Evolutionary conservation across 2,329 filamentous ascomycete species (phyloP).

Genomic region (Pseudocercospora fuligena): DNA sequence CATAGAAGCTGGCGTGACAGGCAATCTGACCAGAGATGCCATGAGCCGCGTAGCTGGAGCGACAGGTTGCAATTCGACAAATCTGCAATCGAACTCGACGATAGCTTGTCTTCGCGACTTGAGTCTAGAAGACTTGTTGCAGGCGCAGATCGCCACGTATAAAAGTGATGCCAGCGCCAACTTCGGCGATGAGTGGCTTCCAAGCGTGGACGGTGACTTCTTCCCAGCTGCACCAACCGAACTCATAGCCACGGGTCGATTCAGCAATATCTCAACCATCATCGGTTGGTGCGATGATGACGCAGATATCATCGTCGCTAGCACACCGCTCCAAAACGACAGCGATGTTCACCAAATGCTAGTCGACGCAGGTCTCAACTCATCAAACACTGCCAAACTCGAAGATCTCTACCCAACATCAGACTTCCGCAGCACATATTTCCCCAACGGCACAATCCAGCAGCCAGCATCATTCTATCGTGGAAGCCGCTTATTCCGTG

Average conservation of each 20-base stretch:
- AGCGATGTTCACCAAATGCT: conserved; percentile 43
- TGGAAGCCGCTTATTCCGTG: conserved; percentile 55
- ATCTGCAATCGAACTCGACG: conserved; percentile 47
- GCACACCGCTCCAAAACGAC: conserved; percentile 7
- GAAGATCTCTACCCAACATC: conserved; percentile 42
- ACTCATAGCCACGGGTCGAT: conserved; percentile 45
- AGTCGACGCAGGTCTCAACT: conserved; percentile 43
- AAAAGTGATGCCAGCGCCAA: conserved; percentile 36
- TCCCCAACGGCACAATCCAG: conserved; percentile 32
- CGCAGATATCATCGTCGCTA: conserved; percentile 38
- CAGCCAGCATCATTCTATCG: conserved; percentile 57
- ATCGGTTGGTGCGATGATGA: conserved; percentile 53
- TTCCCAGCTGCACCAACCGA: conserved; percentile 47
- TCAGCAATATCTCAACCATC: conserved; percentile 47
- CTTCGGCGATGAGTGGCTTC: conserved; percentile 57
- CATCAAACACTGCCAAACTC: conserved; percentile 33
- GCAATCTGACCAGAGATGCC: conserved; percentile 55
- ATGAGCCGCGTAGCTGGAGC: conserved; percentile 50
- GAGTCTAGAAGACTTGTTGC: conserved; percentile 50
- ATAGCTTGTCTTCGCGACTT: conserved; percentile 55
- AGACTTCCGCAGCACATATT: conserved; percentile 51
- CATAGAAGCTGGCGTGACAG: conserved; percentile 55
- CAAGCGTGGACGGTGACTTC: conserved; percentile 57
- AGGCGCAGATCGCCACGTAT: conserved; percentile 53
- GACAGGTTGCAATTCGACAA: conserved; percentile 51